Conservation (phyloP, 1,284 basidiomycete species). For the Leccinum fallax region DNA sequence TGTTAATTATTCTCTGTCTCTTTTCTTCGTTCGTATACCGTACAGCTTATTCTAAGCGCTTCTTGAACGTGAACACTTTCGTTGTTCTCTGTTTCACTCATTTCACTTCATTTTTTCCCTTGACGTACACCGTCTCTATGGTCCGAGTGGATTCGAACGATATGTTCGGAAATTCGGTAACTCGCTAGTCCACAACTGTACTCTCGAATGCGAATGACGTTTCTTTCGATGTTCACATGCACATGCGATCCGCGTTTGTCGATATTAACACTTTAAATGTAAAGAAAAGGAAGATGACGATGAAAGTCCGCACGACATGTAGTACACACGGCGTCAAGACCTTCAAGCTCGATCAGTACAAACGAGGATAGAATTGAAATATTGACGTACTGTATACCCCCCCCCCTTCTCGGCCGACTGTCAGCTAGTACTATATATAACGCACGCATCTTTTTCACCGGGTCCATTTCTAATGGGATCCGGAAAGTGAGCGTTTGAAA, state of each 20-base stretch:
- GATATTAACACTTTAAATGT: constrained; percentile 6
- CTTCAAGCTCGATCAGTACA: background rate
- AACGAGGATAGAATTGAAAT: background rate
- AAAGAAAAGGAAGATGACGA: background rate
- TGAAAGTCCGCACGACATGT: background rate
- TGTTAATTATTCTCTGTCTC: background rate
- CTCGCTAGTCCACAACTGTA: background rate
- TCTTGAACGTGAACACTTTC: background rate
- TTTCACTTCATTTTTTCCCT: background rate
- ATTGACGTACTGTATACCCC: background rate
- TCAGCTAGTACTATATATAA: background rate
- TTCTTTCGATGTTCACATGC: background rate
- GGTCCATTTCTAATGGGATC: background rate
- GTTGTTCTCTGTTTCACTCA: background rate
- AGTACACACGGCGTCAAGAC: background rate
- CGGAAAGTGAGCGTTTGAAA: background rate
- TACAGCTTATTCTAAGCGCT: background rate
- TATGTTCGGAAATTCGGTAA: background rate
- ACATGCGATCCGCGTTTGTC: constrained; percentile 6
- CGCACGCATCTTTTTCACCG: background rate
- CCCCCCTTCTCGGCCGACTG: background rate
- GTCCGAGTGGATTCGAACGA: background rate
- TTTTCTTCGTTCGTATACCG: background rate
- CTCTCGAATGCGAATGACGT: background rate
- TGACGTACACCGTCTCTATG: background rate